phyloP scores from a whole-genome alignment of 495 filamentous ascomycete species.

The Lophiotrema nucula region DNA sequence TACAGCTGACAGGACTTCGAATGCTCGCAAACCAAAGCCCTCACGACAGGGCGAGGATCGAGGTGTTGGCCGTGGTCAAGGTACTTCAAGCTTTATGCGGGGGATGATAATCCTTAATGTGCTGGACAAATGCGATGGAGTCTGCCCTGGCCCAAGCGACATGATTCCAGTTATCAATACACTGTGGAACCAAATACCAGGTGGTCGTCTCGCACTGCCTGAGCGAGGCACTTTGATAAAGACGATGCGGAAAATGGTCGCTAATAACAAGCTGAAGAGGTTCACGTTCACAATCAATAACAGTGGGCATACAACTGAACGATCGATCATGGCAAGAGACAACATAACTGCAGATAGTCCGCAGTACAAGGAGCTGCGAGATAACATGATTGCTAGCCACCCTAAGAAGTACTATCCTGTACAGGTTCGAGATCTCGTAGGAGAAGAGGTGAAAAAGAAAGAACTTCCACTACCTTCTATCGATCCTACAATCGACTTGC shows the following conservation, averaged over 20 bases:
- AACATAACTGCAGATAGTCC: constrained; percentile 52
- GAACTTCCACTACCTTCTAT: too few relatives aligned
- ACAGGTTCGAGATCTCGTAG: constrained; percentile 35
- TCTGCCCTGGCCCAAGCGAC: constrained; percentile 68
- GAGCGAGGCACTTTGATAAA: constrained; percentile 53
- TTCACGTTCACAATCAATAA: constrained; percentile 51
- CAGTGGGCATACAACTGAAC: constrained; percentile 25
- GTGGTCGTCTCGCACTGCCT: constrained; percentile 42
- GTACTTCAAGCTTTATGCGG: constrained; percentile 50
- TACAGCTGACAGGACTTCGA: too few relatives aligned
- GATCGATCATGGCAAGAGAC: constrained; percentile 52
- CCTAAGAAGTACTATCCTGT: constrained; percentile 45
- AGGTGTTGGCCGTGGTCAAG: constrained; percentile 39
- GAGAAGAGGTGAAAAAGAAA: too few relatives aligned
- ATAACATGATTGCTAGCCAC: constrained; percentile 50
- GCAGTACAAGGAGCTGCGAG: constrained; percentile 53
- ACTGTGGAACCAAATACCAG: constrained; percentile 54
- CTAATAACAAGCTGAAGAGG: constrained; percentile 56
- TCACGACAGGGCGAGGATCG: too few relatives aligned
- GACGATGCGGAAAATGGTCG: constrained; percentile 61
- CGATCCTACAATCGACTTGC: neutral
- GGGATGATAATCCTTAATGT: constrained; percentile 68
- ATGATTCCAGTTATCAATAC: constrained; percentile 68
- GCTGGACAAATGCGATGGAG: constrained; percentile 64
- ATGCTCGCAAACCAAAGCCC: too few relatives aligned